Conservation (phyloP, 164 flowering plant species). For the Echeveria elegans region DNA sequence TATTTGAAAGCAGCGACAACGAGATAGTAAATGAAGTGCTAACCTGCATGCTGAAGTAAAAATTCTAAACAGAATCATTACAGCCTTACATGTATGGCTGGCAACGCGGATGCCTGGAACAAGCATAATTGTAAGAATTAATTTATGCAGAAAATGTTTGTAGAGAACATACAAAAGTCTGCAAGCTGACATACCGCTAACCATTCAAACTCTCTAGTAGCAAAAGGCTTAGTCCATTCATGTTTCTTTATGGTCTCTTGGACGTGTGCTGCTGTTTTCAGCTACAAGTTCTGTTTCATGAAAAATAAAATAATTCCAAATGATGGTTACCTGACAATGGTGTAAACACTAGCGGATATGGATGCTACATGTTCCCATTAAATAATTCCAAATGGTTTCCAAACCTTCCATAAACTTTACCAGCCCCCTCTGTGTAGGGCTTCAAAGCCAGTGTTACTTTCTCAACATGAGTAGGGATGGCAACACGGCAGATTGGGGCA, state of each 20-base stretch:
- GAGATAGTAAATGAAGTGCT: slow-evolving; percentile 17
- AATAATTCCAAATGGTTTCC: slow-evolving; percentile 48
- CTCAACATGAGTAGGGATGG: too few species aligned
- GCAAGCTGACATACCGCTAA: slow-evolving; percentile 48
- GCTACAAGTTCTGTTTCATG: too few species aligned
- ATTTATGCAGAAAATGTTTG: not conserved
- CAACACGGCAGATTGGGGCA: too few species aligned
- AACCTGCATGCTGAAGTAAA: slow-evolving; percentile 42
- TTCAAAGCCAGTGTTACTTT: slow-evolving; percentile 47
- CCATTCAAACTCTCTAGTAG: slow-evolving; percentile 77
- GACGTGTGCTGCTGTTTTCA: slow-evolving; percentile 17
- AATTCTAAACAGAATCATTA: slow-evolving; percentile 32
- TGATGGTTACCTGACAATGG: slow-evolving; percentile 57
- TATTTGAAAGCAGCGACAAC: too few species aligned
- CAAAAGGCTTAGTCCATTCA: slow-evolving; percentile 61
- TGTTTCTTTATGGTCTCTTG: slow-evolving; percentile 41
- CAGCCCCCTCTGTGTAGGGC: slow-evolving; percentile 58
- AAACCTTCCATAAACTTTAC: slow-evolving; percentile 53
- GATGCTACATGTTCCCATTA: too few species aligned
- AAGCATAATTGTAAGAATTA: not conserved
- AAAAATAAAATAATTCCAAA: not conserved
- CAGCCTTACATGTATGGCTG: slow-evolving; percentile 71
- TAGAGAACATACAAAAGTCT: not conserved
- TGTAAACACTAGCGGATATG: too few species aligned
- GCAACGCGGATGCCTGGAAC: slow-evolving; percentile 67